Conservation (phyloP, 2,329 filamentous ascomycete genomes). For the Alternaria alternata region DNA sequence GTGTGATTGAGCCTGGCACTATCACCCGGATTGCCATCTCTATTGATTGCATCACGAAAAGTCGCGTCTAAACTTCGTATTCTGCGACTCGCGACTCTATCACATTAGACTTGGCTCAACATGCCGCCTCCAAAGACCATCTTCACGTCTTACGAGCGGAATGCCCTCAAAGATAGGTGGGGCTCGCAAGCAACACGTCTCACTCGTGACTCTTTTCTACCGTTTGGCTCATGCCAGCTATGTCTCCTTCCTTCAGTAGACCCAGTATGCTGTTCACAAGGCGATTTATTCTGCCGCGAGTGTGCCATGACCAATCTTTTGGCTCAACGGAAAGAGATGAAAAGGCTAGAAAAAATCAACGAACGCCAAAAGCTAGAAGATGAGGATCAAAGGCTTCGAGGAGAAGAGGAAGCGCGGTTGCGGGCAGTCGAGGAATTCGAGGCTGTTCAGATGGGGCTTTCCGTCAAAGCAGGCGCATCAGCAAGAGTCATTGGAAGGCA, state of each 20-base stretch:
- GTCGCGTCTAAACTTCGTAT: neutral
- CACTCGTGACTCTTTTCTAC: conserved; percentile 87
- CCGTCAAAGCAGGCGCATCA: conserved; percentile 49
- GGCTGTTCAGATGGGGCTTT: conserved; percentile 74
- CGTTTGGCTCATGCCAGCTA: conserved; percentile 86
- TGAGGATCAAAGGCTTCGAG: conserved; percentile 65
- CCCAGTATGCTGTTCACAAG: conserved; percentile 78
- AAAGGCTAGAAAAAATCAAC: conserved; percentile 74
- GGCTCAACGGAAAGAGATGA: conserved; percentile 89
- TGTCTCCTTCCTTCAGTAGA: conserved; percentile 83
- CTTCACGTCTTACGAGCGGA: conserved; percentile 92
- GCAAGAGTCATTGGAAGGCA: conserved; percentile 53
- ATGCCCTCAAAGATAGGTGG: conserved; percentile 83
- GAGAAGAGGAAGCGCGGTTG: conserved; percentile 73
- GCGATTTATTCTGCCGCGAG: conserved; percentile 94
- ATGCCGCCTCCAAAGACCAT: conserved; percentile 60
- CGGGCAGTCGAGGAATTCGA: conserved; percentile 85
- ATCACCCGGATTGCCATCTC: neutral
- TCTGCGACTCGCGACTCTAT: neutral
- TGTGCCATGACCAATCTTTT: conserved; percentile 93
- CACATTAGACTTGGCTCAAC: neutral
- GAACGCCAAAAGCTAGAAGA: conserved; percentile 69
- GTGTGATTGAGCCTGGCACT: neutral
- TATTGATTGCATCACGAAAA: neutral
- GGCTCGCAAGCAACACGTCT: conserved; percentile 83